Percentiles rank a stretch among this genome's conserved stretches.
Evolutionary conservation across 228 moss, liverwort and hornwort species (phyloP).

Genomic region (Sphagnum magellanicum): DNA sequence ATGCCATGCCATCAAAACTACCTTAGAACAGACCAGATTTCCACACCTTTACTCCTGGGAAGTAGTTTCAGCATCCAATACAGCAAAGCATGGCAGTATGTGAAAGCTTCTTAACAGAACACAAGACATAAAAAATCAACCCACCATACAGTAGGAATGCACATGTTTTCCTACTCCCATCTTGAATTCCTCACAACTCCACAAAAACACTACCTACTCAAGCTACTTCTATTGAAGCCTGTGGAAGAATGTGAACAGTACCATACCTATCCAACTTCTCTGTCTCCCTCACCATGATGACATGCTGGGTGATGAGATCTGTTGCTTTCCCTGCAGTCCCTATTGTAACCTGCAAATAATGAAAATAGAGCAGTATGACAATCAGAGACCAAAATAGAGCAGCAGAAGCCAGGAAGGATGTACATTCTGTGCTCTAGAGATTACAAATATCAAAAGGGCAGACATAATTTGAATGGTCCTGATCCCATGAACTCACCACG

Average conservation of each 20-base stretch:
- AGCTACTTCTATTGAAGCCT: no score
- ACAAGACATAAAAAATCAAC: no score
- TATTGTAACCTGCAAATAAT: slow-evolving; percentile 72
- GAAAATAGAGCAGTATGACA: background rate
- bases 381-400: background rate
- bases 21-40: background rate
- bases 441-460: background rate
- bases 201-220: no score
- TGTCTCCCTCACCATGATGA: slow-evolving; percentile 83
- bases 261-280: slow-evolving; percentile 89
- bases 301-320: slow-evolving; percentile 97
- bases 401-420: background rate
- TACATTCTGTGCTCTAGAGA: background rate
- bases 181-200: no score
- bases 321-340: slow-evolving; percentile 99
- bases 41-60: background rate
- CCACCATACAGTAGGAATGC: no score
- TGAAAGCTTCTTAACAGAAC: no score
- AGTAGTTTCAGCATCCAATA: no score
- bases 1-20: background rate
- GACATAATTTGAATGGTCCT: no score
- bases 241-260: background rate
- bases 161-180: no score
- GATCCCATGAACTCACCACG: slow-evolving; percentile 42
- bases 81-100: no score